Evolutionary conservation across 75 land plant genomes (phyloP).

Genomic region (Cupressus sempervirens): DNA sequence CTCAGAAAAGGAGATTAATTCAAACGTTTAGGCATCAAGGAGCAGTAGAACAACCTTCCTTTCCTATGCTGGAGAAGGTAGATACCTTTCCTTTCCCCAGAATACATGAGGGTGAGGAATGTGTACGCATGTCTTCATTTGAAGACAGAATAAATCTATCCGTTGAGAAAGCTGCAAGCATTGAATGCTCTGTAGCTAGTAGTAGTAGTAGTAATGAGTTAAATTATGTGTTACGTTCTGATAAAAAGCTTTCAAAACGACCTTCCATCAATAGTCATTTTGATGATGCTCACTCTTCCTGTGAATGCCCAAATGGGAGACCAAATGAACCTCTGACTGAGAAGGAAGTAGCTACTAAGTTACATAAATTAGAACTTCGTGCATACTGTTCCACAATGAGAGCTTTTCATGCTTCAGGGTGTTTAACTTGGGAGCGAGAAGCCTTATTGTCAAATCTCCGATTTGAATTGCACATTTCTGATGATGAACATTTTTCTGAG

Average conservation of each 20-base stretch:
- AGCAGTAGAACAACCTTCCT: slow-evolving; percentile 1
- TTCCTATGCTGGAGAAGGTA: slow-evolving; percentile 32
- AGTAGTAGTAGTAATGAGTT: slow-evolving; percentile 18
- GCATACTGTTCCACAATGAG: slow-evolving; percentile 46
- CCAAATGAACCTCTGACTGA: slow-evolving; percentile 14
- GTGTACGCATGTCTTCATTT: slow-evolving; percentile 34
- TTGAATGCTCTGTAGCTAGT: slow-evolving; percentile 51
- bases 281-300: slow-evolving; percentile 46
- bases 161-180: slow-evolving; percentile 28
- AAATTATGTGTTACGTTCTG: slow-evolving; percentile 12
- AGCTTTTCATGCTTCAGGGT: slow-evolving; percentile 68
- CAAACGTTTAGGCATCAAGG: slow-evolving; percentile 17
- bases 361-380: slow-evolving; percentile 55
- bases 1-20: slow-evolving; percentile 15
- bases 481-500: slow-evolving; percentile 67
- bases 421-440: slow-evolving; percentile 66
- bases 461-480: slow-evolving; percentile 48
- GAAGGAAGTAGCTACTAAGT: slow-evolving; percentile 28
- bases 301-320: slow-evolving; percentile 19
- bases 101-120: slow-evolving; percentile 32
- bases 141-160: slow-evolving; percentile 17
- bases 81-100: slow-evolving; percentile 42
- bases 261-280: slow-evolving; percentile 17
- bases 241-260: slow-evolving; percentile 8
- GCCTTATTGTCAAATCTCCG: slow-evolving; percentile 52